Percentiles rank a stretch among this genome's conserved stretches.
phyloP scores from a whole-genome alignment of 345 rosid genomes.

The Eucalyptus rudis region DNA sequence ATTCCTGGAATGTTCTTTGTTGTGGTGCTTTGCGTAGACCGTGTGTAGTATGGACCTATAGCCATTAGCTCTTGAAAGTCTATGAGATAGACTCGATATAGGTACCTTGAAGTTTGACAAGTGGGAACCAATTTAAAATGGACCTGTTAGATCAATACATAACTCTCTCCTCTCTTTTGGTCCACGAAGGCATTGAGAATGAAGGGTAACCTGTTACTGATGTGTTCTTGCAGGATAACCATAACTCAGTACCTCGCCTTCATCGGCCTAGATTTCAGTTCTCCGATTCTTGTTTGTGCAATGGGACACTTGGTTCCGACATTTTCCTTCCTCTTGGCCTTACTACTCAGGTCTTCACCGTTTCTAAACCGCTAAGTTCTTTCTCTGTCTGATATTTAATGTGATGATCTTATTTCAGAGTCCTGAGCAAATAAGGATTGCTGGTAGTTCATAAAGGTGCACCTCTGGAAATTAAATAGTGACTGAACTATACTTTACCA shows the following conservation, averaged over 20 bases:
- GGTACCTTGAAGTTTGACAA: not conserved
- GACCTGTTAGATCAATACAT: not conserved
- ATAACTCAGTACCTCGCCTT: constrained; percentile 58
- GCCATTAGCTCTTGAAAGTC: not conserved
- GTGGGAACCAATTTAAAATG: not conserved
- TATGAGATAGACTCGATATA: not conserved
- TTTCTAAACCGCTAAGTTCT: not conserved
- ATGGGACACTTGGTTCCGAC: constrained; percentile 66
- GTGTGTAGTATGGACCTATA: not conserved
- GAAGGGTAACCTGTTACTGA: not conserved
- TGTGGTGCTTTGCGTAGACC: not conserved
- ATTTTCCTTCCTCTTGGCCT: constrained; percentile 47
- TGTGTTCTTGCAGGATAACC: constrained; percentile 26
- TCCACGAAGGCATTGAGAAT: not conserved
- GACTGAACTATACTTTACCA: not conserved
- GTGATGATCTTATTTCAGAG: not conserved
- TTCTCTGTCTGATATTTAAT: not conserved
- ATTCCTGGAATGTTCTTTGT: not conserved
- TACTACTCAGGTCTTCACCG: constrained; percentile 37
- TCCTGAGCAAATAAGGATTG: not conserved
- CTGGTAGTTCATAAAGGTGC: not conserved
- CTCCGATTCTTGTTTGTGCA: constrained; percentile 75
- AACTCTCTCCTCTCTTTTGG: not conserved
- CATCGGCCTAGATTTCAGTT: constrained; percentile 55
- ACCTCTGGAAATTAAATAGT: not conserved